phyloP scores from a whole-genome alignment of 2,329 filamentous ascomycete species.

The Drechslerella stenobrocha region DNA sequence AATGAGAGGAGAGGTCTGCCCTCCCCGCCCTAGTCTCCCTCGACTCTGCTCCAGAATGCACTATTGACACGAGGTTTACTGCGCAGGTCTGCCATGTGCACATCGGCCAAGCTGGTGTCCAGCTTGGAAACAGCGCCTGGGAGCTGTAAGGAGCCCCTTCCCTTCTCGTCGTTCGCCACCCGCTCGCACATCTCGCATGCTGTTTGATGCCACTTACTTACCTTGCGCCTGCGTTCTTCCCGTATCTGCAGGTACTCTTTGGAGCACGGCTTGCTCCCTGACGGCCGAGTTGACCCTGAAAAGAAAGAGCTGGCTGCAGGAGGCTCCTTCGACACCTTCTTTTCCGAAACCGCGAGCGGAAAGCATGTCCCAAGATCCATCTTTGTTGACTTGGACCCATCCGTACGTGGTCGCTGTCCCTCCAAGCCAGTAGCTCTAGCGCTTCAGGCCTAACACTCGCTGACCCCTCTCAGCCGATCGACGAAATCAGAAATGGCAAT shows the following conservation, averaged over 20 bases:
- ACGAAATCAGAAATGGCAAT: constrained; percentile 67
- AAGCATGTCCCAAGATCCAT: constrained; percentile 71
- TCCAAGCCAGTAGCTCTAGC: background rate
- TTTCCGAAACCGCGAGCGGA: constrained; percentile 66
- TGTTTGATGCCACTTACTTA: constrained; percentile 25
- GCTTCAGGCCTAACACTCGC: constrained; percentile 43
- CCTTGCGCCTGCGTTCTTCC: background rate
- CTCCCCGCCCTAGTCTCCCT: background rate
- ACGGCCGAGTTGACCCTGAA: constrained; percentile 62
- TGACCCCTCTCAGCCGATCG: constrained; percentile 64
- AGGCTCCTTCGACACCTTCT: constrained; percentile 68
- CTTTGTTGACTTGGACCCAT: constrained; percentile 69
- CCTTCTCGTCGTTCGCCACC: constrained; percentile 15
- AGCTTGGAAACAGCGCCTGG: constrained; percentile 71
- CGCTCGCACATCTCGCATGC: constrained; percentile 12
- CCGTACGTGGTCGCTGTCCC: constrained; percentile 57
- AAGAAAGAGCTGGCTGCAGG: constrained; percentile 58
- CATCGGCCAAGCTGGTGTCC: constrained; percentile 69
- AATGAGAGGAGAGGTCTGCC: constrained; percentile 47
- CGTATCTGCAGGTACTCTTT: constrained; percentile 64
- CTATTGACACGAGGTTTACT: constrained; percentile 16
- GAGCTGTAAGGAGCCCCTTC: constrained; percentile 63
- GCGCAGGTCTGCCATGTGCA: constrained; percentile 67
- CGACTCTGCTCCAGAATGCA: background rate
- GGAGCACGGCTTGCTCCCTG: constrained; percentile 66